phyloP scores from a whole-genome alignment of 108 stramenopile genomes.

The Cyclostephanos invisitatus region DNA sequence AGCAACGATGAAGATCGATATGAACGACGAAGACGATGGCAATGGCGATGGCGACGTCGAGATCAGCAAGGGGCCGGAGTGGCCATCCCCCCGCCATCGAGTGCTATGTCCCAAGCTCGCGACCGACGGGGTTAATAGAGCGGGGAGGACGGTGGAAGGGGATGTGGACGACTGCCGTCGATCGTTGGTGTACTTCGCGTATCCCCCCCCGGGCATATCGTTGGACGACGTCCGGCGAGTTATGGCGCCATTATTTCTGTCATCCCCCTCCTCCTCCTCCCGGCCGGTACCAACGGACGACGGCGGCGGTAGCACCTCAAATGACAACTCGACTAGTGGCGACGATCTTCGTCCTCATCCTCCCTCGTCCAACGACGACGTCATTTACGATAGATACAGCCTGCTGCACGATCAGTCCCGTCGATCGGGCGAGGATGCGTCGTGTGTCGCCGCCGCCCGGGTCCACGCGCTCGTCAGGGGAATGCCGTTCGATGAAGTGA shows the following conservation, averaged over 20 bases:
- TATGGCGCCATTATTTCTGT: conserved; percentile 26
- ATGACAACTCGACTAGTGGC: neutral
- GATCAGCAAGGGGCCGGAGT: neutral
- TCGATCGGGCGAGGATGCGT: neutral
- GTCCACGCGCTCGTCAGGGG: conserved; percentile 23
- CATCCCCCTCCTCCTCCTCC: neutral
- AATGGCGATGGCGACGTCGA: neutral
- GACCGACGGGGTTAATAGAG: neutral
- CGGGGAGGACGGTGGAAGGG: neutral
- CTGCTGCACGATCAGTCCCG: conserved; percentile 59
- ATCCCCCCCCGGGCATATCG: conserved; percentile 59
- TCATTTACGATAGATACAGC: conserved; percentile 44
- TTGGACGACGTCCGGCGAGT: conserved; percentile 36
- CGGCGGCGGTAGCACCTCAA: neutral
- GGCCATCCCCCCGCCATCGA: conserved; percentile 50
- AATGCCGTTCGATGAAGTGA: neutral
- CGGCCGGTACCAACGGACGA: neutral
- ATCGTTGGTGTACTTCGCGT: conserved; percentile 73
- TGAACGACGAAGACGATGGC: too few relatives aligned
- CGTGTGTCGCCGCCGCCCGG: conserved; percentile 1
- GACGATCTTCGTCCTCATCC: conserved; percentile 1
- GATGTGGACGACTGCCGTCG: conserved; percentile 39
- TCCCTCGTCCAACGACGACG: too few relatives aligned
- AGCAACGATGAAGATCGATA: conserved; percentile 30
- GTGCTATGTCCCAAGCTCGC: conserved; percentile 38